phyloP scores from a whole-genome alignment of 768 basidiomycete genomes.

The Naematelia aurantialba region DNA sequence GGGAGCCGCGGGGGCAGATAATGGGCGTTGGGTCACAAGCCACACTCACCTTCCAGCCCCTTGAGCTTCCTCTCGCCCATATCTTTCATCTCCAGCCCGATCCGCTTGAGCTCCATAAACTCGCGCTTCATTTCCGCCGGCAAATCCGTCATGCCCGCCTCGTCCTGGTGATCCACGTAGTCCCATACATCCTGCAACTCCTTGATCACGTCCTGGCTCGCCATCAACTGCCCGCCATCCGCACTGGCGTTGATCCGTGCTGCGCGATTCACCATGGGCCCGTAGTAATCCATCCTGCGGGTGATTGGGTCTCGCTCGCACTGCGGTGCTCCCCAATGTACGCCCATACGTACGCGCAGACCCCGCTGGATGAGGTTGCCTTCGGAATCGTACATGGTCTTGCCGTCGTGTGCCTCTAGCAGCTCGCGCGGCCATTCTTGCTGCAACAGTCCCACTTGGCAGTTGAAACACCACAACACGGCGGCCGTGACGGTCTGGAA shows the following conservation, averaged over 20 bases:
- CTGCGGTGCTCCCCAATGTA: slow-evolving; percentile 84
- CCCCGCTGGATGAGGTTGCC: slow-evolving; percentile 75
- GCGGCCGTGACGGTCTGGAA: slow-evolving; percentile 85
- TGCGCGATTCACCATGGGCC: slow-evolving; percentile 90
- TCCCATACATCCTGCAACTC: slow-evolving; percentile 57
- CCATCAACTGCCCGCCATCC: slow-evolving; percentile 89
- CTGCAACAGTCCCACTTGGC: slow-evolving; percentile 75
- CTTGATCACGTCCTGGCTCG: slow-evolving; percentile 73
- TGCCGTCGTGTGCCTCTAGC: slow-evolving; percentile 85
- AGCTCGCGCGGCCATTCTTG: slow-evolving; percentile 91
- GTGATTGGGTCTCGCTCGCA: slow-evolving; percentile 90
- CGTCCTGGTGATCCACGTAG: slow-evolving; percentile 47
- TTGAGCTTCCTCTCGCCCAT: slow-evolving; percentile 90
- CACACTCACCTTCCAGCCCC: slow-evolving; percentile 65
- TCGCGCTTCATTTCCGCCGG: slow-evolving; percentile 50
- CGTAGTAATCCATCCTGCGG: slow-evolving; percentile 95
- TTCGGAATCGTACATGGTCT: slow-evolving; percentile 64
- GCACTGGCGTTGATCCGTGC: slow-evolving; percentile 78
- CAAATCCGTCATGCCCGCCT: slow-evolving; percentile 44
- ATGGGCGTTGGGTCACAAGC: too few species aligned
- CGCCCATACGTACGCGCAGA: slow-evolving; percentile 92
- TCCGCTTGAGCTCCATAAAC: slow-evolving; percentile 68
- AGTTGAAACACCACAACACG: slow-evolving; percentile 81
- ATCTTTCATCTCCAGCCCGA: slow-evolving; percentile 67
- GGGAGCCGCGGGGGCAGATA: too few species aligned